Base-by-base conservation (phyloP, 768 basidiomycete species). In the Macrolepiota dolichaula region DNA sequence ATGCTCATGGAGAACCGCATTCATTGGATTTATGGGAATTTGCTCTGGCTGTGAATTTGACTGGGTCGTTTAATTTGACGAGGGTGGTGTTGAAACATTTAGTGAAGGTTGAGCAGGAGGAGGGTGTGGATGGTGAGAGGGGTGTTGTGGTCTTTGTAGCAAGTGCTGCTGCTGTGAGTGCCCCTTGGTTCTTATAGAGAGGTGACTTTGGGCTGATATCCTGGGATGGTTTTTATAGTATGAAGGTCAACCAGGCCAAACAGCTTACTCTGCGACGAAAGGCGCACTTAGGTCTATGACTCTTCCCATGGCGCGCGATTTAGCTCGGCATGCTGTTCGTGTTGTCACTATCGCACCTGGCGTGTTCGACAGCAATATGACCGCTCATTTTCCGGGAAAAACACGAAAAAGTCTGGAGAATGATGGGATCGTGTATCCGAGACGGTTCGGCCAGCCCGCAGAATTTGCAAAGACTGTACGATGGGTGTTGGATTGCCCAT, bases 1-100 rank as follows among this genome's bases (percentile, higher is more conserved):
- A 81, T 51, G 69, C 76, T 2, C 67, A 78, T 19, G 76, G 77
- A 15, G 70, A 79, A 54, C 77, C 82, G 0, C 84, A 85, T 66
- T 72, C 76, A 4, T 70, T 81, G 29, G 81, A 81, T 42, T 64
- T 80, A 1, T 88, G 85, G 82, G 73, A 84, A 53, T 77, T 79
- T 49, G 75, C 77, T 1, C 65, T 87, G 22, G 77, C 72, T 5
- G 79, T 87, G 50, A 87, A 88, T 66, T 72, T 86, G 27, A 79
- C 83, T 1, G 84, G 85, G 19, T 75, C 81, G 1, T 87, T 86
- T 74, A 82, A 87, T 64, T 74, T 88, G 55, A 83, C 83, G 6
- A 76, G 85, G 3, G 71, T 83, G 22, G 83, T 78, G 25, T 73
- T 84, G 53, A 71, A 80, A 60, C 78, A 84, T 61, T 74, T 87